Percentiles rank a stretch among this genome's conserved stretches.
These are phyloP conservation scores for Leptographium radiaticola DNA, from an alignment of 2,329 filamentous ascomycete species.

Conservation along the genomic window DNA sequence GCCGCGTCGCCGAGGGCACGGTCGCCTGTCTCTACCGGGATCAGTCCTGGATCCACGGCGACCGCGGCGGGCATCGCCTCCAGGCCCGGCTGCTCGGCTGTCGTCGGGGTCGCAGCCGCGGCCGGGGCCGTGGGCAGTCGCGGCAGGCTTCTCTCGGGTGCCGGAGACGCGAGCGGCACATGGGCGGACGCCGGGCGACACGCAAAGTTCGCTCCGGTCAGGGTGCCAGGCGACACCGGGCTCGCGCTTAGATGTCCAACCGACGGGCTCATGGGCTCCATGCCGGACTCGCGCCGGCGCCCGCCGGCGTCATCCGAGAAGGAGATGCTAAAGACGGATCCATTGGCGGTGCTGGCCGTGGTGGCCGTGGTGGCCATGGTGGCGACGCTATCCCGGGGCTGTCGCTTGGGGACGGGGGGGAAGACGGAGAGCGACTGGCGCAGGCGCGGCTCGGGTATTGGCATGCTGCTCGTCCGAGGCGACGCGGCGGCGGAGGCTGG, in stretches of 20 bases:
- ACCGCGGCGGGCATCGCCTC: slow-evolving; percentile 1
- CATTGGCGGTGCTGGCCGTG: slow-evolving; percentile 4
- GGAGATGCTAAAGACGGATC: slow-evolving; percentile 8
- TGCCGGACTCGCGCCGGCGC: background rate
- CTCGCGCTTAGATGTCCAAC: too few relatives aligned
- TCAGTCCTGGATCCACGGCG: slow-evolving; percentile 10
- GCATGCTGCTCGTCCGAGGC: background rate
- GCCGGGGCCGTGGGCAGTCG: background rate
- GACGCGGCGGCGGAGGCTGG: background rate
- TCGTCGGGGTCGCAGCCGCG: too few relatives aligned
- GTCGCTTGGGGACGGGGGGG: background rate
- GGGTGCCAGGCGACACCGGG: background rate
- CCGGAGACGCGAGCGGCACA: background rate
- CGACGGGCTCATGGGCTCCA: background rate
- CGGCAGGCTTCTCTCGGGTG: background rate
- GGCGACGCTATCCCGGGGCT: slow-evolving; percentile 8
- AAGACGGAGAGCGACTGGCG: background rate
- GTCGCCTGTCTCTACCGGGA: slow-evolving; percentile 8
- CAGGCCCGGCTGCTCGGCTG: slow-evolving; percentile 4
- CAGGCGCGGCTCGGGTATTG: background rate
- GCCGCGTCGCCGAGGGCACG: background rate
- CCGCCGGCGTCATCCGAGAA: background rate
- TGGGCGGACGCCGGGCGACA: background rate
- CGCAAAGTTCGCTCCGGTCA: background rate
- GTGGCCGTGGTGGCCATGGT: slow-evolving; percentile 7